Evolutionary conservation across 1,284 basidiomycete species (phyloP).

Genomic region (Boletus smithii): DNA sequence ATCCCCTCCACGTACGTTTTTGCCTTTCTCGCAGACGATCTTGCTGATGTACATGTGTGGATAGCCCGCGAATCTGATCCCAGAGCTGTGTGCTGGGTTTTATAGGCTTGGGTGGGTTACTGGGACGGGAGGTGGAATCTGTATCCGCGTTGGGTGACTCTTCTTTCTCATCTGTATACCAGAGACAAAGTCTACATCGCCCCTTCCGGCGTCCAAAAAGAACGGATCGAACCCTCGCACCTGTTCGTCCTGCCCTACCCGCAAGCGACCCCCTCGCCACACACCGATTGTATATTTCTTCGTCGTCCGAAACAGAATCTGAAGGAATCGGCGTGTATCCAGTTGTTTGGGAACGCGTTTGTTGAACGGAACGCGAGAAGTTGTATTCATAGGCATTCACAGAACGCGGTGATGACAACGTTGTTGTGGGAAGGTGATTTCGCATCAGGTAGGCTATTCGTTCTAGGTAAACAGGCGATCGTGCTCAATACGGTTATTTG

Average conservation of each 20-base stretch:
- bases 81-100: conserved; percentile 66
- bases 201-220: no score
- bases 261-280: no score
- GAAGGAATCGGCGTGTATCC: conserved; percentile 86
- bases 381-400: conserved; percentile 86
- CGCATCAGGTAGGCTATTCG: conserved; percentile 63
- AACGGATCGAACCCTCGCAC: no score
- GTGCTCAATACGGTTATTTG: background rate
- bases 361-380: conserved; percentile 72
- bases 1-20: conserved; percentile 49
- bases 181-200: no score
- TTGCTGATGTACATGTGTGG: background rate
- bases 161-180: no score
- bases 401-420: conserved; percentile 83
- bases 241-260: no score
- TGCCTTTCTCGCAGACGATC: background rate
- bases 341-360: conserved; percentile 90
- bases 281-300: no score
- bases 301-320: no score
- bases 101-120: conserved; percentile 65
- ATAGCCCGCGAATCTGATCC: conserved; percentile 81
- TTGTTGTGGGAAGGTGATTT: conserved; percentile 70
- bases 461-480: conserved; percentile 5
- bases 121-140: conserved; percentile 64
- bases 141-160: conserved; percentile 64